Evolutionary conservation across 257 asterid species (phyloP).

Genomic region (Coffea eugenioides): DNA sequence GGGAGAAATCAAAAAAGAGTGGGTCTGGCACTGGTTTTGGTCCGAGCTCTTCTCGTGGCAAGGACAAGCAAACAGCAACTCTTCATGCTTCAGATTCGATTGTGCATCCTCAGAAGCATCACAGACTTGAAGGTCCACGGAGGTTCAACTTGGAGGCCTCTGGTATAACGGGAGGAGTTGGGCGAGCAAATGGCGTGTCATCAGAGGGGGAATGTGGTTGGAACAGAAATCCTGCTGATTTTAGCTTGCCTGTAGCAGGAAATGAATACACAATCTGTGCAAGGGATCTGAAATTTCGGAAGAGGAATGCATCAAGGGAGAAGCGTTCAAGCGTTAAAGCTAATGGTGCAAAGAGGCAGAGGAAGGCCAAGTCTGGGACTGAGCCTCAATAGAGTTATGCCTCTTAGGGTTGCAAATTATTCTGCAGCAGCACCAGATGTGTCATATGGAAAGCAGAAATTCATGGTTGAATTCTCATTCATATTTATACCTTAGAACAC

Average conservation of each 20-base stretch:
- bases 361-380: constrained; percentile 28
- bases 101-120: not conserved
- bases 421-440: not conserved
- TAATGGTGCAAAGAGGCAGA: constrained; percentile 35
- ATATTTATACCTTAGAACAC: not conserved
- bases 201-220: constrained; percentile 17
- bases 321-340: constrained; percentile 8
- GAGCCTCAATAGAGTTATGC: constrained; percentile 8
- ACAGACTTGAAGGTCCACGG: not conserved
- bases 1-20: not conserved
- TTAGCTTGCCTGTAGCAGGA: constrained; percentile 48
- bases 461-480: not conserved
- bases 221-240: constrained; percentile 74
- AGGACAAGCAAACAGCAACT: constrained; percentile 18
- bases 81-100: constrained; percentile 14
- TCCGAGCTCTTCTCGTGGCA: constrained; percentile 11
- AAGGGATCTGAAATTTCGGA: constrained; percentile 38
- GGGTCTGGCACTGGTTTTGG: constrained; percentile 4
- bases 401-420: not conserved
- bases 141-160: constrained; percentile 13
- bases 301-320: constrained; percentile 17
- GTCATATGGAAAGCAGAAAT: not conserved
- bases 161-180: not conserved
- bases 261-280: constrained; percentile 44
- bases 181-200: not conserved